Percentiles rank a stretch among this genome's conserved stretches.
Conservation (phyloP, 371 early-diverging fungal genomes). For the Conidiobolus incongruus region DNA sequence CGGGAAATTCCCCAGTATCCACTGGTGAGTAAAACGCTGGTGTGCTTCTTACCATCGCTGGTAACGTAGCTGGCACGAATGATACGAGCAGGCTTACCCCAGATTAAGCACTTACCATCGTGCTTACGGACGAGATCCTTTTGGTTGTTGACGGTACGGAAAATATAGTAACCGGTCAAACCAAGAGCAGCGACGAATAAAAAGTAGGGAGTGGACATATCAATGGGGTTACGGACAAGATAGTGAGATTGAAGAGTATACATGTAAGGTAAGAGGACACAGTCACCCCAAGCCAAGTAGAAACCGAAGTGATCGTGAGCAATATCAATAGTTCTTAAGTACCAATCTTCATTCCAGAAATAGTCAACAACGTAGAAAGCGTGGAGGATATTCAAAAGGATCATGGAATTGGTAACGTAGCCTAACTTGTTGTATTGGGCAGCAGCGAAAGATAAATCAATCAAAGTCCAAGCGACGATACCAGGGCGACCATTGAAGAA, state of each 20-base stretch:
- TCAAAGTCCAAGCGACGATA: constrained; percentile 61
- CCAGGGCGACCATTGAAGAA: constrained; percentile 70
- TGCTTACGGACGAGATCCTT: constrained; percentile 43
- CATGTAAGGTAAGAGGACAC: constrained; percentile 56
- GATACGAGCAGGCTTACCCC: constrained; percentile 48
- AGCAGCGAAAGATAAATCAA: constrained; percentile 39
- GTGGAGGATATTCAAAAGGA: constrained; percentile 42
- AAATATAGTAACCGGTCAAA: constrained; percentile 44
- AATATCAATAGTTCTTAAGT: constrained; percentile 48
- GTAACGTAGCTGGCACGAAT: constrained; percentile 44
- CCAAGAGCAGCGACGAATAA: constrained; percentile 19
- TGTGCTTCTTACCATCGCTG: constrained; percentile 40
- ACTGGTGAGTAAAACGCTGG: constrained; percentile 32
- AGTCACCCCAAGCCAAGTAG: constrained; percentile 62
- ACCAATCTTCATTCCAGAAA: constrained; percentile 68
- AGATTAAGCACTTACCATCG: constrained; percentile 45
- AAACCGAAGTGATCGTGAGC: constrained; percentile 63
- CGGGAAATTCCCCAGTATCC: constrained; percentile 58
- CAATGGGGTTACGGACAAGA: constrained; percentile 38
- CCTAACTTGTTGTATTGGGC: constrained; percentile 42
- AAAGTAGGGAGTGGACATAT: constrained; percentile 23
- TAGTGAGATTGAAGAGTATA: constrained; percentile 65
- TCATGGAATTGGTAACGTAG: constrained; percentile 55
- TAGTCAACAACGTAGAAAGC: constrained; percentile 52
- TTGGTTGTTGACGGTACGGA: constrained; percentile 58